Evolutionary conservation across 345 rosid genomes (phyloP), one percentile per base, ranked within the genome.

Genomic region (Adansonia digitata): DNA sequence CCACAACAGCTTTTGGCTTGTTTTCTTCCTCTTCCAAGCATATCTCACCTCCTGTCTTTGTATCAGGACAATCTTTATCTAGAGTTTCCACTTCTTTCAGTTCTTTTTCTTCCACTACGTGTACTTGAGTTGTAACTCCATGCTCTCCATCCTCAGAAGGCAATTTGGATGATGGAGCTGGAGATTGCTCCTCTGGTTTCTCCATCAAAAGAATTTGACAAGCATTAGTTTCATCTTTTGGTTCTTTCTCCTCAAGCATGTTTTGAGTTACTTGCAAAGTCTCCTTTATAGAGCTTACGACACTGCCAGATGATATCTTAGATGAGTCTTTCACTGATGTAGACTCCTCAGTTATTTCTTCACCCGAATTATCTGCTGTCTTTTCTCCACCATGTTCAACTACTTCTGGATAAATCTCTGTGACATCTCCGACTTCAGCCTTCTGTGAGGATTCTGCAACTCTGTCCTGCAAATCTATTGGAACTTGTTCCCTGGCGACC

Each of bases 401-500:
- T 69, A 60, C 76, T 53, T 17, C 37, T 27, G 65, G 40, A 15
- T 15, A 60, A 17, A 15, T 60, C 40, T 60, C 65, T 60, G 15
- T 51, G 39, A 78, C 62, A 6, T 60, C 39, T 60, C 22, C 11
- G 2, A 29, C 39, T 60, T 29, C 40, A 60, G 65, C 37, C 45
- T 73, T 45, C 62, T 75, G 37, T 26, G 65, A 13, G 72, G 75
- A 73, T 76, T 77, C 90, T 31, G 13, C 68, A 66, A 51, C 60
- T 74, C 73, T 74, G 51, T 77, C 81, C 52, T 65, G 77, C 71
- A 35, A 73, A 49, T 42, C 70, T 61, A 69, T 62, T 18, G 75
- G 74, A 46, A 12, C 74, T 40, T 75, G 53, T 69, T 77, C 77
- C 22, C 64, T 59, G 34, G 62, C 61, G 26, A 60, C 72, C 71